Conservation (phyloP, 192 early-diverging fungal genomes). For the Coemansia sp. region DNA sequence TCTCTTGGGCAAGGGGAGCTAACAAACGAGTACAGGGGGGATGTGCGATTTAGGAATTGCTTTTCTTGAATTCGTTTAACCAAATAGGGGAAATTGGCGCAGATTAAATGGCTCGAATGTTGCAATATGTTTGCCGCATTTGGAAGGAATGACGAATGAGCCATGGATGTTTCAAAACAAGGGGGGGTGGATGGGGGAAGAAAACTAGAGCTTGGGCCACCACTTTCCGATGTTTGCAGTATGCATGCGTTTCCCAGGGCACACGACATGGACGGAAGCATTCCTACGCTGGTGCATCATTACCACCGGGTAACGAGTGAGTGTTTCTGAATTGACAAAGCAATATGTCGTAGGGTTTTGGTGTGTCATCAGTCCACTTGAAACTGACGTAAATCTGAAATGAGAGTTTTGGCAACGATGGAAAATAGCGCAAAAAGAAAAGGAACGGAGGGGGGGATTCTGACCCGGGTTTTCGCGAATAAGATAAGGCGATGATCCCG, state of each 20-base stretch:
- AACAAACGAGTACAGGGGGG: too few species aligned
- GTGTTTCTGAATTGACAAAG: background rate
- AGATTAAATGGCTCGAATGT: background rate
- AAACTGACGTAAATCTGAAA: too few species aligned
- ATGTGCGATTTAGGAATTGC: too few species aligned
- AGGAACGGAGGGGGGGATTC: background rate
- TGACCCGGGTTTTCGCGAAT: background rate
- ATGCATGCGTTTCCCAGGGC: background rate
- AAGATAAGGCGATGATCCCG: background rate
- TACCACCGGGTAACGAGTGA: background rate
- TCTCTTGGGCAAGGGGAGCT: background rate
- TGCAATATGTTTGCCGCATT: background rate
- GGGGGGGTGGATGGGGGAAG: too few species aligned
- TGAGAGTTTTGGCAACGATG: background rate
- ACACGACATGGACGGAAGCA: background rate
- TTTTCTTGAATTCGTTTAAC: background rate
- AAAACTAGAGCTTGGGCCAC: too few species aligned
- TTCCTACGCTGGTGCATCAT: background rate
- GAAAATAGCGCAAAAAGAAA: background rate
- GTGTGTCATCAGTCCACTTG: background rate
- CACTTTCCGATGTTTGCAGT: too few species aligned
- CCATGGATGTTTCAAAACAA: background rate
- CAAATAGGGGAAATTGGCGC: background rate
- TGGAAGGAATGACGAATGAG: background rate
- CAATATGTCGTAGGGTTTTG: background rate